Evolutionary conservation across 1,284 basidiomycete genomes (phyloP).

Genomic region (Cystobasidium sp.): DNA sequence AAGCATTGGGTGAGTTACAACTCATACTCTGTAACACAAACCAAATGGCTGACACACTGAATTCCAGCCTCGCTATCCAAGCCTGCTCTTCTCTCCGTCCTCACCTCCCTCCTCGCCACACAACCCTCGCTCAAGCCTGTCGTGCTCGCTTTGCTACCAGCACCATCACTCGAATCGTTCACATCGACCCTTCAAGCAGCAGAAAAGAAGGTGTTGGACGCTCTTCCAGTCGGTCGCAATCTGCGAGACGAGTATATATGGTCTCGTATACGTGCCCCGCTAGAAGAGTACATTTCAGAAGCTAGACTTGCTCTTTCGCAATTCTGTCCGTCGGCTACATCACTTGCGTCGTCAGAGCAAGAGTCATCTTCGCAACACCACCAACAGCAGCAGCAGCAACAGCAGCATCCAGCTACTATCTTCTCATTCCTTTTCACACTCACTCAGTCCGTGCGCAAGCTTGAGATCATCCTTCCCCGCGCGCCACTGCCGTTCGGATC

Average conservation of each 20-base stretch:
- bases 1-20: conserved; percentile 38
- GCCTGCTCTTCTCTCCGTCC: conserved; percentile 47
- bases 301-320: conserved; percentile 43
- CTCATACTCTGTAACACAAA: background rate
- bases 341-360: background rate
- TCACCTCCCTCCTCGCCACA: conserved; percentile 48
- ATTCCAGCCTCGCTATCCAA: conserved; percentile 48
- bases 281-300: conserved; percentile 51
- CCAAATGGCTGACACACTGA: background rate
- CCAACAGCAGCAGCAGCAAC: conserved; percentile 27
- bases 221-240: conserved; percentile 45
- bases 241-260: conserved; percentile 51
- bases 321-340: conserved; percentile 26
- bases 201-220: conserved; percentile 47
- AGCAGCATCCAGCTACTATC: conserved; percentile 49
- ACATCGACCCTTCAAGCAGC: conserved; percentile 39
- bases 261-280: conserved; percentile 48
- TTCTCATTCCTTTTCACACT: conserved; percentile 49
- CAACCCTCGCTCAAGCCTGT: conserved; percentile 48
- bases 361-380: background rate
- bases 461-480: conserved; percentile 41
- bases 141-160: conserved; percentile 49
- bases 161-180: conserved; percentile 48
- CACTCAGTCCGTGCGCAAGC: conserved; percentile 41
- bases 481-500: conserved; percentile 27